A percentile compares a stretch with the other conserved stretches of the same genome.
Evolutionary conservation across 2,329 filamentous ascomycete species (phyloP).

Genomic region (Cryphonectria nitschkei): DNA sequence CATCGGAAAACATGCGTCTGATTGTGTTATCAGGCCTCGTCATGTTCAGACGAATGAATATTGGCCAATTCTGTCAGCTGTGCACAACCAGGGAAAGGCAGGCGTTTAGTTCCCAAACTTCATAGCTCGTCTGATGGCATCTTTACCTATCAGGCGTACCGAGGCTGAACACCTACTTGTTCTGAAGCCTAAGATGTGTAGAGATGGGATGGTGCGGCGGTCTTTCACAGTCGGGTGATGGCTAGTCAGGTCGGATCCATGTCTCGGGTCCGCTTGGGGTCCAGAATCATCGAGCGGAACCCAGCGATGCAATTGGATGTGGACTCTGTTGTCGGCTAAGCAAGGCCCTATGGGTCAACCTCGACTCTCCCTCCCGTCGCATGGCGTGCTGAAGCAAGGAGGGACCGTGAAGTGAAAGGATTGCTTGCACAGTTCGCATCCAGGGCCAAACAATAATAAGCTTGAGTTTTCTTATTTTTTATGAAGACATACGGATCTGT

Average conservation of each 20-base stretch:
- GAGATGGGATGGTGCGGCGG: not conserved
- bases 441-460: not conserved
- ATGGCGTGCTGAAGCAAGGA: not conserved
- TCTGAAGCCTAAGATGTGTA: not conserved
- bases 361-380: not conserved
- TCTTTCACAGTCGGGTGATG: not conserved
- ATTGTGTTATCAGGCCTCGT: not conserved
- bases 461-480: not conserved
- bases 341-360: not conserved
- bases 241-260: not conserved
- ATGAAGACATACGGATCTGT: not conserved
- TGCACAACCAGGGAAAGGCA: not conserved
- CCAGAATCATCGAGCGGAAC: not conserved
- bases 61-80: not conserved
- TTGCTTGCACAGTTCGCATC: not conserved
- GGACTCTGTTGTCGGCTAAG: not conserved
- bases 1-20: not conserved
- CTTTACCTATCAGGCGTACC: not conserved
- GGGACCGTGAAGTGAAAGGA: not conserved
- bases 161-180: not conserved
- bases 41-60: not conserved
- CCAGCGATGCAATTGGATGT: not conserved
- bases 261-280: not conserved
- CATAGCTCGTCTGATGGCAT: slow-evolving; percentile 2
- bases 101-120: not conserved